Conservation (phyloP, 345 rosid species). For the Hibiscus trionum region DNA sequence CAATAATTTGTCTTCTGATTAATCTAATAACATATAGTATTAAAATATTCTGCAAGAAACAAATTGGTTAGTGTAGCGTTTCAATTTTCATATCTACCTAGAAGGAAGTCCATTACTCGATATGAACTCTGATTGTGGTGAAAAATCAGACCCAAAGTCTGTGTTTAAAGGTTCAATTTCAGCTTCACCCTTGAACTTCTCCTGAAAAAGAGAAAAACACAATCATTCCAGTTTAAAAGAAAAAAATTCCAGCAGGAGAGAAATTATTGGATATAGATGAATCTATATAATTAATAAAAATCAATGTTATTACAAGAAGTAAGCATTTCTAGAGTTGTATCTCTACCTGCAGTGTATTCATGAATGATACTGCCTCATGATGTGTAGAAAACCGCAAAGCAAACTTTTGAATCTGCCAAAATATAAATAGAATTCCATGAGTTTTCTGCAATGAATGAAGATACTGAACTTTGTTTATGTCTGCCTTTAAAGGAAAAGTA, state of each 20-base stretch:
- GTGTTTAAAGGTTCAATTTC: slow-evolving; percentile 27
- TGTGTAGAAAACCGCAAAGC: slow-evolving; percentile 52
- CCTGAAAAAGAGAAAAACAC: slow-evolving; percentile 30
- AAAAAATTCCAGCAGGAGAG: neutral
- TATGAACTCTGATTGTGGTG: slow-evolving; percentile 39
- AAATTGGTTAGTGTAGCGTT: neutral
- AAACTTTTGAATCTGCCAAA: slow-evolving; percentile 76
- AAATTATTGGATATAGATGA: neutral
- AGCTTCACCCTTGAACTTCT: slow-evolving; percentile 24
- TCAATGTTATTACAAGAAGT: neutral
- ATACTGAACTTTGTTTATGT: neutral
- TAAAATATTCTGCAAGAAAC: neutral
- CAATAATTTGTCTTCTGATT: slow-evolving; percentile 1
- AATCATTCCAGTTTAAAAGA: neutral
- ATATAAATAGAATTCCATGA: slow-evolving; percentile 4
- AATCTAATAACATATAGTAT: neutral
- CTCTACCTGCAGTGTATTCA: slow-evolving; percentile 47
- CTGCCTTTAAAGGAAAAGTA: neutral
- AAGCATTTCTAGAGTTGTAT: slow-evolving; percentile 9
- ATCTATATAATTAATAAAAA: neutral
- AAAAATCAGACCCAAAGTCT: slow-evolving; percentile 38
- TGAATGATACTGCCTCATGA: slow-evolving; percentile 51
- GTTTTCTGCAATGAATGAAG: neutral
- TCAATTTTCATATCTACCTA: slow-evolving; percentile 33
- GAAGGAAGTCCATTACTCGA: slow-evolving; percentile 21